A percentile compares a stretch with the other conserved stretches of the same genome.
Conservation (phyloP, 805 yeast genomes). For the Saturnispora zaruensis region DNA sequence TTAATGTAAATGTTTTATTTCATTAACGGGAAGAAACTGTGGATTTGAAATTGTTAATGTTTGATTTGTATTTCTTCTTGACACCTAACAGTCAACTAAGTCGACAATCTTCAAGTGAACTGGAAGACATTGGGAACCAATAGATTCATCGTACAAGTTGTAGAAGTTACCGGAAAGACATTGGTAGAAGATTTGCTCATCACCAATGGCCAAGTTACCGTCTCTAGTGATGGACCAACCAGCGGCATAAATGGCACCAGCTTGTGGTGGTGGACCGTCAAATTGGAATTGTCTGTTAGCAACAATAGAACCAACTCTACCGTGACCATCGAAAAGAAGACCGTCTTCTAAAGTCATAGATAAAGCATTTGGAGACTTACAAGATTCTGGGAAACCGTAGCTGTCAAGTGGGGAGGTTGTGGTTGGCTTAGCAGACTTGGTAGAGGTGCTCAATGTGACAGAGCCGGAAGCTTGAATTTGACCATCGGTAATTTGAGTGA, state of each 20-base stretch:
- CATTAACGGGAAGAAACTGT: background rate
- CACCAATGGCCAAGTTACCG: slow-evolving; percentile 44
- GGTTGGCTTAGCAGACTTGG: slow-evolving; percentile 25
- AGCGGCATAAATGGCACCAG: slow-evolving; percentile 45
- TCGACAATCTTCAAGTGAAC: slow-evolving; percentile 40
- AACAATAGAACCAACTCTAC: slow-evolving; percentile 52
- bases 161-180: slow-evolving; percentile 50
- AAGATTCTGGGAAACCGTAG: slow-evolving; percentile 26
- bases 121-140: slow-evolving; percentile 38
- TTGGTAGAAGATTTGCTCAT: slow-evolving; percentile 41
- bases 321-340: slow-evolving; percentile 36
- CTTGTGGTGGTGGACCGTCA: slow-evolving; percentile 61
- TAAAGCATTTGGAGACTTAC: slow-evolving; percentile 32
- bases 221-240: slow-evolving; percentile 42
- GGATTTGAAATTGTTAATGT: background rate
- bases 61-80: background rate
- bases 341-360: slow-evolving; percentile 36
- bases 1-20: background rate
- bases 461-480: slow-evolving; percentile 32
- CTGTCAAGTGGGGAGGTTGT: slow-evolving; percentile 19
- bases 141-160: slow-evolving; percentile 46
- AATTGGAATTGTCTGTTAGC: slow-evolving; percentile 60
- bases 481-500: slow-evolving; percentile 34
- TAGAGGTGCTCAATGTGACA: slow-evolving; percentile 20
- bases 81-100: slow-evolving; percentile 30